phyloP scores from a whole-genome alignment of 1,284 basidiomycete species.

The Marasmius oreades region DNA sequence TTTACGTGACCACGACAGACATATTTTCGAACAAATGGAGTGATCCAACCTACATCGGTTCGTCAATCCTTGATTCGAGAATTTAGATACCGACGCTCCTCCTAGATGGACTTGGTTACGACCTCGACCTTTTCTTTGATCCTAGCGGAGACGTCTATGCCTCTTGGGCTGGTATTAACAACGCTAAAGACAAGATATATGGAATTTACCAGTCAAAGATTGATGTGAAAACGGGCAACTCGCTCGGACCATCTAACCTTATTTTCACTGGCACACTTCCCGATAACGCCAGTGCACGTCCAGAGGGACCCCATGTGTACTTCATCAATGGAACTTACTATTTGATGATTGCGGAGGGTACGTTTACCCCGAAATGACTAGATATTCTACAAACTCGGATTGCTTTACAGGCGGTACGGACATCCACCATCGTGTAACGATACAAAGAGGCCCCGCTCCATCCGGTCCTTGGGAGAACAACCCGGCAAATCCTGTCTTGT shows the following conservation, averaged over 20 bases:
- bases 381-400: neutral
- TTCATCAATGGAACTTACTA: constrained; percentile 38
- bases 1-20: constrained; percentile 37
- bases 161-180: constrained; percentile 36
- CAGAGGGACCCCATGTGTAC: constrained; percentile 42
- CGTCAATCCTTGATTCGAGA: neutral
- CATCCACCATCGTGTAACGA: constrained; percentile 30
- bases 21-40: constrained; percentile 41
- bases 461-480: constrained; percentile 39
- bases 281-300: constrained; percentile 23
- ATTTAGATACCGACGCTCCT: neutral
- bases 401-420: constrained; percentile 27
- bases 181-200: constrained; percentile 37
- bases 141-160: constrained; percentile 33
- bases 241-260: constrained; percentile 31
- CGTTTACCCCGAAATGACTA: neutral
- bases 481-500: constrained; percentile 37
- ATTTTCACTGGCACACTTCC: constrained; percentile 34
- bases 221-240: constrained; percentile 35
- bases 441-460: constrained; percentile 34
- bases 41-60: constrained; percentile 39
- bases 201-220: constrained; percentile 40
- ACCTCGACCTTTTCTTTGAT: constrained; percentile 40
- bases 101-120: constrained; percentile 36
- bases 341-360: constrained; percentile 40